Evolutionary conservation across 768 basidiomycete genomes (phyloP).

Genomic region (Chlorophyllum brunneum): DNA sequence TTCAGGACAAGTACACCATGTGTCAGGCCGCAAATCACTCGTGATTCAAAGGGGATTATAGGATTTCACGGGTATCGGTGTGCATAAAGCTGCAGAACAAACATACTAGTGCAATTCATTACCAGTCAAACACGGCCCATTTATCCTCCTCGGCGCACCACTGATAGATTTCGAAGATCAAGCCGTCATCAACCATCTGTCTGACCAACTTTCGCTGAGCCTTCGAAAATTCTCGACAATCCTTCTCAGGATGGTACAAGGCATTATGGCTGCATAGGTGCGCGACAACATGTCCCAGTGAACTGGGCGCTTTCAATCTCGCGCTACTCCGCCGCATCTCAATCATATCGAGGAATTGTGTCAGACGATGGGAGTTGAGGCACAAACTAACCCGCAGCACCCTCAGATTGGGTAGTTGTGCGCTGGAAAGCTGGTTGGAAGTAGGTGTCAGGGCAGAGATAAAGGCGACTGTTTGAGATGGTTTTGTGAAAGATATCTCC

Average conservation of each 20-base stretch:
- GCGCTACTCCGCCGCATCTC: neutral
- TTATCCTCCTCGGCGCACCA: neutral
- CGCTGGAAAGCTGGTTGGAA: neutral
- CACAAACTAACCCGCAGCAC: neutral
- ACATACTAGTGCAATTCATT: too few species aligned
- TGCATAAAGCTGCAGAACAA: too few species aligned
- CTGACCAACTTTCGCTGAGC: neutral
- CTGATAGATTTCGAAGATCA: neutral
- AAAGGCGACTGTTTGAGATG: neutral
- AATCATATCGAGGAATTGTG: neutral
- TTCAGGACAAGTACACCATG: too few species aligned
- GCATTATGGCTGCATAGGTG: neutral
- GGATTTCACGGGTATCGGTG: too few species aligned
- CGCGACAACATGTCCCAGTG: neutral
- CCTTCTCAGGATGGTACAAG: neutral
- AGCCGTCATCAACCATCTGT: neutral
- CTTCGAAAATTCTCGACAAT: neutral
- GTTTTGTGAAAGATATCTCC: neutral
- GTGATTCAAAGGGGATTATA: too few species aligned
- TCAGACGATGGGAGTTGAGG: neutral
- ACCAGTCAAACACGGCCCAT: neutral
- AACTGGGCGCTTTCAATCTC: neutral
- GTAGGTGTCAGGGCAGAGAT: neutral
- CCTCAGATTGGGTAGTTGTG: neutral
- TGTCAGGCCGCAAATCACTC: too few species aligned